A percentile compares a stretch with the other conserved stretches of the same genome.
Conservation (phyloP, 345 rosid species). For the Acer yangbiense region DNA sequence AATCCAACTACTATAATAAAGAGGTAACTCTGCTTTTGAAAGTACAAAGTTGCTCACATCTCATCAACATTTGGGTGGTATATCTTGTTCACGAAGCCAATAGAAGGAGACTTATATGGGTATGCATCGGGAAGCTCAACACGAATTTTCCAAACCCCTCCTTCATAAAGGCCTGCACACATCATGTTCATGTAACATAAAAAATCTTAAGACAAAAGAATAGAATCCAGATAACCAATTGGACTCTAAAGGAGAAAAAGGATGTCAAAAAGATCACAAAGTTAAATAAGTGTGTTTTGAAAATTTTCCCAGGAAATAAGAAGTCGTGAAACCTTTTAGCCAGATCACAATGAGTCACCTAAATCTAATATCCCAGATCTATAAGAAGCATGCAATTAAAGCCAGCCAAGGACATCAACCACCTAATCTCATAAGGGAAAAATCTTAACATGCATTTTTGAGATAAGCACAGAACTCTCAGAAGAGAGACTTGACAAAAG, state of each 20-base stretch:
- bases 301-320: neutral
- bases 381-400: neutral
- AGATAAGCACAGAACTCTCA: neutral
- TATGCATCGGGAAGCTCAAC: constrained; percentile 83
- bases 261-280: neutral
- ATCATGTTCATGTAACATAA: constrained; percentile 13
- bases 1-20: neutral
- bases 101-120: constrained; percentile 76
- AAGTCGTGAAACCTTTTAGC: neutral
- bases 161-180: constrained; percentile 65
- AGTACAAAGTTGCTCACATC: constrained; percentile 44
- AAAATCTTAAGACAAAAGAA: neutral
- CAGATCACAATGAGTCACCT: neutral
- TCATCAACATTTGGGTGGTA: constrained; percentile 82
- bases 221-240: neutral
- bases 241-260: neutral
- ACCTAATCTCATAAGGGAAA: neutral
- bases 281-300: constrained; percentile 5
- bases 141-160: constrained; percentile 71
- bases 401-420: neutral
- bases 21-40: constrained; percentile 3
- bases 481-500: neutral
- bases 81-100: constrained; percentile 76
- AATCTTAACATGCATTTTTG: neutral
- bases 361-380: neutral